A percentile compares a stretch with the other conserved stretches of the same genome.
These are phyloP conservation scores for Plasmodium inui DNA, from an alignment of 169 alveolate genomes.

Conservation along the genomic window DNA sequence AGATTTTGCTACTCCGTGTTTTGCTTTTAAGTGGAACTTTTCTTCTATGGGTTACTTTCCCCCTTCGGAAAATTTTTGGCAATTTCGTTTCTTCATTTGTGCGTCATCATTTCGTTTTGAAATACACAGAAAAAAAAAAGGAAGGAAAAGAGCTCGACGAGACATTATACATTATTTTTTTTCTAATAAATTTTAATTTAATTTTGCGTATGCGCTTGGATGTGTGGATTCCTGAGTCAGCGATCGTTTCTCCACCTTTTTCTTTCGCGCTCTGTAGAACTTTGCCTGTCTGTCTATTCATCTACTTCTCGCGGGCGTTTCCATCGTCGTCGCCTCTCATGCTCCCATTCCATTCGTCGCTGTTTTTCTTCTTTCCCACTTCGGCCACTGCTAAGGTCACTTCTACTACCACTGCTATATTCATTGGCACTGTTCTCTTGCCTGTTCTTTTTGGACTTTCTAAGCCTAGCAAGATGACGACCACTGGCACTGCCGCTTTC, in stretches of 20 bases:
- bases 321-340: not conserved
- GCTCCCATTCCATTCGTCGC: not conserved
- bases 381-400: not conserved
- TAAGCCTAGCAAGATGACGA: not conserved
- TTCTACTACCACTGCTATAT: not conserved
- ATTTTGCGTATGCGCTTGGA: not conserved
- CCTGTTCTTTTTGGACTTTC: constrained; percentile 1
- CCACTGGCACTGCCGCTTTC: not conserved
- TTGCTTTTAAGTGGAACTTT: not conserved
- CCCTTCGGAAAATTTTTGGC: not conserved
- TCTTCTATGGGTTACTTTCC: not conserved
- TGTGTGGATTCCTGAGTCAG: not conserved
- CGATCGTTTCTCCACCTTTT: constrained; percentile 1
- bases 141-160: not conserved
- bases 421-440: not conserved
- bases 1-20: not conserved
- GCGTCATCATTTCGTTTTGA: not conserved
- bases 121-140: not conserved
- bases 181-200: not conserved
- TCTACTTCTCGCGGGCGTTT: not conserved
- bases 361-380: not conserved
- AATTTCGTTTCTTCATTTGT: not conserved
- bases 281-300: not conserved
- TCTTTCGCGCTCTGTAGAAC: not conserved
- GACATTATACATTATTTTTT: not conserved